Conservation (phyloP, 176 grass and related monocot genomes). For the Tuctoria greenei region DNA sequence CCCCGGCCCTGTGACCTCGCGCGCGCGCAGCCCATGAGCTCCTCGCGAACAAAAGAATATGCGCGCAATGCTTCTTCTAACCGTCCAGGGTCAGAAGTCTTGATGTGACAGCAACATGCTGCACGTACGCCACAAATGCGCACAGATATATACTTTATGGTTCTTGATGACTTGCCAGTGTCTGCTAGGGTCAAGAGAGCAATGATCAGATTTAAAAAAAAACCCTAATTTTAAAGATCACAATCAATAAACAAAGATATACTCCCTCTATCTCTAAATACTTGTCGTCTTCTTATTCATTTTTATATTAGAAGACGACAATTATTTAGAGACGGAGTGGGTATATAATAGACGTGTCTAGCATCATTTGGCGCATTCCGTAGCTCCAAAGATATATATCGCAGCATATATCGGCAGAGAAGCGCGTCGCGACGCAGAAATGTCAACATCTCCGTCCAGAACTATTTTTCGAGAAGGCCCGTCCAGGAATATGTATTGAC, state of each 20-base stretch:
- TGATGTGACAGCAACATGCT: neutral
- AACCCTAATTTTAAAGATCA: neutral
- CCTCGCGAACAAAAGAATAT: neutral
- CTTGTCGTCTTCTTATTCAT: too few relatives aligned
- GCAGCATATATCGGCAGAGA: neutral
- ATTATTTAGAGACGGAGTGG: too few relatives aligned
- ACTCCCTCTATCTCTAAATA: too few relatives aligned
- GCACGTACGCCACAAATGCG: neutral
- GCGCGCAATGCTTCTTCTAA: neutral
- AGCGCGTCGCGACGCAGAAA: neutral
- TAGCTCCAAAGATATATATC: neutral
- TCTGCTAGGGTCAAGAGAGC: neutral
- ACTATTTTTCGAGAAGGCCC: too few relatives aligned
- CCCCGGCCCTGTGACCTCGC: neutral
- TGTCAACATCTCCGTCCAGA: constrained; percentile 15
- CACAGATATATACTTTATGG: neutral
- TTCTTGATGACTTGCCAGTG: neutral
- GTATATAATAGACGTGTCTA: too few relatives aligned
- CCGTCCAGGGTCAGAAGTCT: too few relatives aligned
- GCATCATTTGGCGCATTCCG: too few relatives aligned
- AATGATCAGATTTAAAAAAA: neutral
- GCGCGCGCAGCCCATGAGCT: neutral
- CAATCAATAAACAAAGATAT: neutral
- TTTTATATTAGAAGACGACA: too few relatives aligned
- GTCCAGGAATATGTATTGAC: neutral